Evolutionary conservation across 805 yeast species (phyloP), one percentile per base, ranked within the genome.

Genomic region (Cyberlindnera japonica): DNA sequence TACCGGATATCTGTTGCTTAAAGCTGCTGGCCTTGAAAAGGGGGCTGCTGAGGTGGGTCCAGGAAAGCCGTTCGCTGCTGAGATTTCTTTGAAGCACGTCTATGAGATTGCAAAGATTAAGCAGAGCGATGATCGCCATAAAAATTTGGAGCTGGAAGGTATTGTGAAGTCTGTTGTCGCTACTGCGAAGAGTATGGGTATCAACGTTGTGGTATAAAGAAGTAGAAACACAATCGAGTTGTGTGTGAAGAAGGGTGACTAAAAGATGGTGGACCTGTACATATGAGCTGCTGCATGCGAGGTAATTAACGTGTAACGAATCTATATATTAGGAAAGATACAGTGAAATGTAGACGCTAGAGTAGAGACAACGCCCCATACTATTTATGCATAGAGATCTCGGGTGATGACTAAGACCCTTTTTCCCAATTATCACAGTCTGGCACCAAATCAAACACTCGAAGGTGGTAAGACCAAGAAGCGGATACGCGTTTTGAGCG

Each of bases 21-120:
- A 86, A 57, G 95, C 95, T 6, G 88, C 91, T 9, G 84, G 84
- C 2, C 67, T 81, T 13, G 75, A 71, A 19, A 87, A 91, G 62
- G 99, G 99, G 14, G 76, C 87, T 17, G 83, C 78, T 18, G 72
- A 70, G 45, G 60, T 55, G 40, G 60, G 60, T 3, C 74, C 81
- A 14, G 82, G 85, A 10, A 78, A 79, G 49, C 65, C 67, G 17
- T 62, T 48, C 45, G 81, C 79, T 14, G 97, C 96, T 16, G 70
- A 67, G 44, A 62, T 78, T 26, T 79, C 90, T 14, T 72, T 93
- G 54, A 93, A 93, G 63, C 98, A 93, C 60, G 75, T 89, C 21
- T 93, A 87, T 59, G 98, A 91, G 66, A 85, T 93, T 54, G 98
- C 99, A 26, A 83, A 88, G 67, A 83, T 93, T 51, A 93, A 93